phyloP scores from a whole-genome alignment of 192 early-diverging fungal species.

The Gryganskiella cystojenkinii region DNA sequence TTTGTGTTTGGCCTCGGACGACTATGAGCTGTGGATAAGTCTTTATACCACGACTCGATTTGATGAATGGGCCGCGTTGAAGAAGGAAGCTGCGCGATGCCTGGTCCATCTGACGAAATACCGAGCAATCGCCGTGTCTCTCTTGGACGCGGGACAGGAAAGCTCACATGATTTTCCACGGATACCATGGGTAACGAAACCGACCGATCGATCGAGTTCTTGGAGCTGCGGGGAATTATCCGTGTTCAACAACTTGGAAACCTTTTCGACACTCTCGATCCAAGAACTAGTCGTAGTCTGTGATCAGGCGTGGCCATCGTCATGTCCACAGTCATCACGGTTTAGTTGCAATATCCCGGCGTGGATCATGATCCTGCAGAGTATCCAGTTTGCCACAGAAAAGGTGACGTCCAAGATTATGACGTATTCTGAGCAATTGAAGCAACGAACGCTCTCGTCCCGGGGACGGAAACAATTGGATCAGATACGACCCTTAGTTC shows the following conservation, averaged over 20 bases:
- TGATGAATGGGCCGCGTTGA: slow-evolving; percentile 16
- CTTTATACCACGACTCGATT: slow-evolving; percentile 21
- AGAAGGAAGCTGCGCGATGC: slow-evolving; percentile 16
- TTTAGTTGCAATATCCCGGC: slow-evolving; percentile 28
- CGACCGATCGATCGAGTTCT: too few relatives aligned
- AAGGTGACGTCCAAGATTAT: slow-evolving; percentile 26
- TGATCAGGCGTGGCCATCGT: too few relatives aligned
- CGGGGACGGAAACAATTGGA: slow-evolving; percentile 41
- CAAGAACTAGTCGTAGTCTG: too few relatives aligned
- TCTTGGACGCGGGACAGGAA: neutral
- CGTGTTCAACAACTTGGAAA: too few relatives aligned
- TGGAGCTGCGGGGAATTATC: too few relatives aligned
- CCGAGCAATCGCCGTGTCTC: neutral
- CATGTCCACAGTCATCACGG: too few relatives aligned
- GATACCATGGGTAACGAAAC: too few relatives aligned
- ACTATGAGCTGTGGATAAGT: neutral
- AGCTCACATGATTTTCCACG: neutral
- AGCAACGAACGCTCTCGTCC: slow-evolving; percentile 28
- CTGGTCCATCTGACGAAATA: neutral
- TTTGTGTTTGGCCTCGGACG: neutral
- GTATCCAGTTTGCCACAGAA: slow-evolving; percentile 9
- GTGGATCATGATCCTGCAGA: slow-evolving; percentile 33
- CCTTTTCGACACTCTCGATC: too few relatives aligned
- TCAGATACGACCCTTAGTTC: slow-evolving; percentile 14
- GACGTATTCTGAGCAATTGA: slow-evolving; percentile 12